Evolutionary conservation across 306 rosid species (phyloP), one percentile per base, ranked within the genome.

Genomic region (Adenanthera pavonina): DNA sequence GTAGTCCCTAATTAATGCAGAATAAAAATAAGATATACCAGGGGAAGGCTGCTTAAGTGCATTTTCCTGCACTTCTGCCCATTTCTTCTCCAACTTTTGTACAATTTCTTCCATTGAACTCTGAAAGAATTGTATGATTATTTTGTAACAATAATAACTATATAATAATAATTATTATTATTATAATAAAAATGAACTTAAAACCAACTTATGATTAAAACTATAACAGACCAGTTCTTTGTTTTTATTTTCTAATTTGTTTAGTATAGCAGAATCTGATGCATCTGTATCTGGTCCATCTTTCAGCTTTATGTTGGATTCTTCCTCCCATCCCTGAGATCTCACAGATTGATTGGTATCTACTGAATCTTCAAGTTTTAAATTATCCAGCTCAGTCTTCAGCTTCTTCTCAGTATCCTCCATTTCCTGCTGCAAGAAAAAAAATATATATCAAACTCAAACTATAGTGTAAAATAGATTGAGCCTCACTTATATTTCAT

Each of bases 41-140:
- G 98, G 97, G 66, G 94, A 82, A 73, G 97, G 99, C 80, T 88
- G 95, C 81, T 88, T 84, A 44, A 90, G 86, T 1, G 96, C 90
- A 64, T 74, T 81, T 59, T 92, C 94, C 89, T 93, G 97, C 83
- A 90, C 62, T 74, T 80, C 80, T 54, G 84, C 80, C 99, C 98
- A 95, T 61, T 79, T 88, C 81, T 85, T 80, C 84, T 93, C 97
- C 83, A 93, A 88, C 35, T 73, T 81, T 61, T 80, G 69, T 68
- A 92, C 93, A 59, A 53, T 68, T 17, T 80, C 88, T 87, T 90
- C 98, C 91, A 88, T 81, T 83, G 87, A 85, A 84, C 86, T 86
- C 99, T 95, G 84, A 73, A 70, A 81, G 17, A 59, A 80, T 19
- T 46, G 40, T 78, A 65, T 6, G 53, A 15, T 8, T 64, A 16